Evolutionary conservation across 495 filamentous ascomycete genomes (phyloP).

Genomic region (Lichenothelia convexa): DNA sequence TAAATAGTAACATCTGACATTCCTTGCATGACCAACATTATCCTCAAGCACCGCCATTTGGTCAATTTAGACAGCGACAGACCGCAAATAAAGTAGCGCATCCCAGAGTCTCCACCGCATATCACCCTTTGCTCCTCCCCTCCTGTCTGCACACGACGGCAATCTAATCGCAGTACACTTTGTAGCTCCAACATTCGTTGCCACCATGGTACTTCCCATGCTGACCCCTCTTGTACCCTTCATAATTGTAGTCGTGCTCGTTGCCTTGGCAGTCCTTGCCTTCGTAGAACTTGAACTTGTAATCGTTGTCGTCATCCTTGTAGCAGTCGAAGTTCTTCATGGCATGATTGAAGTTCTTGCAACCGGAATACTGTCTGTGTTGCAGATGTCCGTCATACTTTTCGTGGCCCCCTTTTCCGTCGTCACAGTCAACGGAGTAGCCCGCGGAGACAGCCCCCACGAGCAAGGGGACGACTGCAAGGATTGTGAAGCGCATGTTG

Average conservation of each 20-base stretch:
- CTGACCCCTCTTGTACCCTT: background rate
- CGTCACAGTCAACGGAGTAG: background rate
- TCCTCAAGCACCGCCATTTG: too few species aligned
- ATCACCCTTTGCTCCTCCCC: too few species aligned
- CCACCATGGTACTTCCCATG: background rate
- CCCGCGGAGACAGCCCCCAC: background rate
- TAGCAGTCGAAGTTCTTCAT: background rate
- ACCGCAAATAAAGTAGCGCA: too few species aligned
- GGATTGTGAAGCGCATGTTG: background rate
- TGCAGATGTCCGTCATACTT: background rate
- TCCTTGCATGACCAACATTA: too few species aligned
- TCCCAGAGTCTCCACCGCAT: too few species aligned
- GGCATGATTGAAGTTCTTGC: background rate
- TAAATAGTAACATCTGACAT: too few species aligned
- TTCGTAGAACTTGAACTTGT: background rate
- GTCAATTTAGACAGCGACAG: too few species aligned
- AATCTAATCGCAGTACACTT: background rate
- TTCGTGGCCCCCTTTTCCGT: background rate
- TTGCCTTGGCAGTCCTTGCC: background rate
- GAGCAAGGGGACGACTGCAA: background rate
- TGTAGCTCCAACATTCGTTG: background rate
- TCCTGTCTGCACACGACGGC: too few species aligned
- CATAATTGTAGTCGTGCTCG: background rate
- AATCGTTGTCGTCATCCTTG: background rate
- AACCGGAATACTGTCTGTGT: background rate